Base-by-base conservation (phyloP, 2,329 filamentous ascomycete species). In the Colletotrichum trifolii region DNA sequence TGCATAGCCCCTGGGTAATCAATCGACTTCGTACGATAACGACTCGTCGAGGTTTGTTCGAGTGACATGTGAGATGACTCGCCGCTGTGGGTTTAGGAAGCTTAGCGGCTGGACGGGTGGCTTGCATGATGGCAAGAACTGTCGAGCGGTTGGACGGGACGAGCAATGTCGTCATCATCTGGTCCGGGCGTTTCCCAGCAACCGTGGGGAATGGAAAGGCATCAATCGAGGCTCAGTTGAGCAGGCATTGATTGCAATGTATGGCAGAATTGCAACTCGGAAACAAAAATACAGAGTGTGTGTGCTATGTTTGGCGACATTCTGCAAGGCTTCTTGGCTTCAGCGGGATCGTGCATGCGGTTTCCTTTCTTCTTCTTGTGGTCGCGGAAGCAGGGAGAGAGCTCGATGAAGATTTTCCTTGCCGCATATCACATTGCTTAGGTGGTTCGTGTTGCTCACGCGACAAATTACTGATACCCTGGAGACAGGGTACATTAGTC, bases 41-140 rank as follows among this genome's bases (percentile, higher is more conserved):
- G 25, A 25, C 25, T 25, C 25, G 25, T 25, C 25, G 25, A 25
- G 25, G 25, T 25, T 25, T 12, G 5, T 43, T 17, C 8, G 35
- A 49, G 35, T 49, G 38, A 40, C 38, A 58, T 50, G 15, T 34
- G 47, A 38, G 52, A 53, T 65, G 63, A 62, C 58, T 62, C 58
- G 58, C 17, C 10, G 17, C 10, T 10, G 45, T 33, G 52, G 48
- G 47, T 39, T 38, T 11, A 49, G 45, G 45, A 45, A n/a, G n/a
- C n/a, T n/a, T 12, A 64, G 46, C 25, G 39, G 47, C 52, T 53
- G 36, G 36, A 46, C 17, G n/a, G 50, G 40, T 43, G 58, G 52
- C 52, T 48, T 56, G 52, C 52, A 62, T 65, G 49, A n/a, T 42
- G 17, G 25, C 35, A 6, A 35, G 38, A 17, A 11, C 25, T 49